These are phyloP conservation scores for Yamadazyma kanchanaburiensis DNA, from an alignment of 1,139 yeast genomes.

Conservation along the genomic window DNA sequence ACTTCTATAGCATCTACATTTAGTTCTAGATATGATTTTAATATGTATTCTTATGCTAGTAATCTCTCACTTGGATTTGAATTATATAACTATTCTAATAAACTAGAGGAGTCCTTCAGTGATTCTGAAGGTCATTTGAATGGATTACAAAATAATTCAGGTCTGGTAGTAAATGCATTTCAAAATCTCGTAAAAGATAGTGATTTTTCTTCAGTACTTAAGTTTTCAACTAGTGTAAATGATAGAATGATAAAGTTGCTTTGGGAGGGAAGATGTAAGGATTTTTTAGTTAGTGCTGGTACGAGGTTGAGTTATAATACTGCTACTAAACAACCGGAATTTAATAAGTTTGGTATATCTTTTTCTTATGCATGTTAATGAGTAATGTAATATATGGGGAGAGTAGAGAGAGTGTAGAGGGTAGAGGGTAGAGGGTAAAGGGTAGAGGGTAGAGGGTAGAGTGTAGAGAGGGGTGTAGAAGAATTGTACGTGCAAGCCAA, in stretches of 20 bases:
- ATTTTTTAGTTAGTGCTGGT: constrained; percentile 78
- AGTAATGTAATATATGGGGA: constrained; percentile 2
- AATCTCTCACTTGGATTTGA: constrained; percentile 86
- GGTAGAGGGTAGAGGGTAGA: too few relatives aligned
- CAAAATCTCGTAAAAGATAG: constrained; percentile 50
- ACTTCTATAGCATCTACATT: constrained; percentile 76
- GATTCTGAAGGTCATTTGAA: constrained; percentile 1
- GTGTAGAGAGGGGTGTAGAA: too few relatives aligned
- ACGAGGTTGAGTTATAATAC: constrained; percentile 41
- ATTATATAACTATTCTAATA: constrained; percentile 52
- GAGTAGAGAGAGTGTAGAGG: too few relatives aligned
- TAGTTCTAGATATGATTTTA: constrained; percentile 84
- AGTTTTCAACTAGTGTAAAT: constrained; percentile 67
- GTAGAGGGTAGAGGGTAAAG: too few relatives aligned
- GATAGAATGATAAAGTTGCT: constrained; percentile 59
- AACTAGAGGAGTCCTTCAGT: constrained; percentile 4
- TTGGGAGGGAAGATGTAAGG: constrained; percentile 89
- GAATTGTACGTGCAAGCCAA: too few relatives aligned
- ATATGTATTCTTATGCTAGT: constrained; percentile 85
- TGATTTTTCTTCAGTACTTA: constrained; percentile 68
- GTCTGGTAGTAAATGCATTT: constrained; percentile 49
- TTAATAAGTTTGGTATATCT: constrained; percentile 36
- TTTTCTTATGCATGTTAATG: constrained; percentile 29
- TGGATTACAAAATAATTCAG: not conserved
- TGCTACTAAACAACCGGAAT: constrained; percentile 30